Percentiles rank a stretch among this genome's conserved stretches.
phyloP scores from a whole-genome alignment of 805 yeast species.

The Myxozyma neotropica region DNA sequence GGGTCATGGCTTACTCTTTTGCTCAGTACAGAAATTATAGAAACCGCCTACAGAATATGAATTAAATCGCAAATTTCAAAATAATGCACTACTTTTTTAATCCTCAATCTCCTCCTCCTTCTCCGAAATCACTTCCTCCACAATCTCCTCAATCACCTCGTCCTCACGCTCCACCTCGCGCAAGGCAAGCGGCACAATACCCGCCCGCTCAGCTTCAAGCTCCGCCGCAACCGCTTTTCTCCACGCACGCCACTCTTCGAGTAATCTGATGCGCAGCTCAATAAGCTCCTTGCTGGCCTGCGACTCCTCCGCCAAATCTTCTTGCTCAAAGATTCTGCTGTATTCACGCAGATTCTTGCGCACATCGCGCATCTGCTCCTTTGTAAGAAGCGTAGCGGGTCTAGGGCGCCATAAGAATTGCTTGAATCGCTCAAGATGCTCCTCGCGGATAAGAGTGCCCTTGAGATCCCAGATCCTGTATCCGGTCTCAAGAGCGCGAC shows the following conservation, averaged over 20 bases:
- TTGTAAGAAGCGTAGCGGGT: constrained; percentile 74
- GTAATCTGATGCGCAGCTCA: constrained; percentile 74
- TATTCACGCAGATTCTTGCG: constrained; percentile 86
- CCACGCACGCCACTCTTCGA: constrained; percentile 85
- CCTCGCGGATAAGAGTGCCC: constrained; percentile 76
- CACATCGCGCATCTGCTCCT: constrained; percentile 84
- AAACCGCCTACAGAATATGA: too few species aligned
- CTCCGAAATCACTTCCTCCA: constrained; percentile 61
- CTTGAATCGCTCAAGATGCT: constrained; percentile 77
- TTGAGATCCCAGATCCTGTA: constrained; percentile 83
- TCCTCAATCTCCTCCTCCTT: constrained; percentile 44
- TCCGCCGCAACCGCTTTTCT: constrained; percentile 56
- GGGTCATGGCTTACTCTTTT: too few species aligned
- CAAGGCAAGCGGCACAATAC: constrained; percentile 44
- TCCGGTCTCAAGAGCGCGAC: constrained; percentile 85
- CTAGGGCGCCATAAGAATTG: constrained; percentile 97
- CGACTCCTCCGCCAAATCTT: constrained; percentile 93
- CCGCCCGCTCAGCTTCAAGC: constrained; percentile 51
- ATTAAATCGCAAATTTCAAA: too few species aligned
- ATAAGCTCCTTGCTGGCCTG: constrained; percentile 89
- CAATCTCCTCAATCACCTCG: constrained; percentile 73
- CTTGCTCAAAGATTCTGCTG: constrained; percentile 90
- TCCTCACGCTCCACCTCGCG: constrained; percentile 48
- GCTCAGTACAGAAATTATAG: too few species aligned
- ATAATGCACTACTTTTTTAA: neutral